These are phyloP conservation scores for Citrus cavaleriei DNA, from an alignment of 345 rosid genomes.

Conservation along the genomic window DNA sequence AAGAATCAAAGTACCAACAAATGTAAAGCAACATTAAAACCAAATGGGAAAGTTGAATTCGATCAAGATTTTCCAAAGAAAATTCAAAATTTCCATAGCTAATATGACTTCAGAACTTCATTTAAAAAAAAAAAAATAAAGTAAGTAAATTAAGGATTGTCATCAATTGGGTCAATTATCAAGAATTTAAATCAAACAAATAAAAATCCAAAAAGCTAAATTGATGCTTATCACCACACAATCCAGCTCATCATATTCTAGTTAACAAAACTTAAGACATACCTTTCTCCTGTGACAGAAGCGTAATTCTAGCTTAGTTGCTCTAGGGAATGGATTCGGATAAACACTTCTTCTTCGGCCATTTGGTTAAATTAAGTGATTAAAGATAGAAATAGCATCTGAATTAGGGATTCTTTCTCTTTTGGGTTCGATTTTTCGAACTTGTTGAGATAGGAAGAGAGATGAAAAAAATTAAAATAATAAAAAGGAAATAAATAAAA, in stretches of 20 bases:
- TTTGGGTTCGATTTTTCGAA: neutral
- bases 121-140: neutral
- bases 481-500: too few relatives aligned
- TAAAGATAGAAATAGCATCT: neutral
- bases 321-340: neutral
- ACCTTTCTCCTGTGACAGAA: conserved; percentile 2
- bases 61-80: neutral
- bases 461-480: neutral
- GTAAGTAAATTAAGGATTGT: neutral
- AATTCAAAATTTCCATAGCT: neutral
- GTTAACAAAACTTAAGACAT: neutral
- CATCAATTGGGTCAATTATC: neutral
- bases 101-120: neutral
- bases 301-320: neutral
- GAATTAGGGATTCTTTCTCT: conserved; percentile 6
- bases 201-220: neutral
- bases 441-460: neutral
- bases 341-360: neutral
- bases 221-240: neutral
- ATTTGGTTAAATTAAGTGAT: neutral
- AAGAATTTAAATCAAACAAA: neutral
- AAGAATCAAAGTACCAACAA: neutral
- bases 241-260: neutral
- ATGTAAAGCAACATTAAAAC: neutral
- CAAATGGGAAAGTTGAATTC: neutral